These are phyloP conservation scores for Penicillium sp. DNA, from an alignment of 2,329 filamentous ascomycete genomes.

Conservation along the genomic window DNA sequence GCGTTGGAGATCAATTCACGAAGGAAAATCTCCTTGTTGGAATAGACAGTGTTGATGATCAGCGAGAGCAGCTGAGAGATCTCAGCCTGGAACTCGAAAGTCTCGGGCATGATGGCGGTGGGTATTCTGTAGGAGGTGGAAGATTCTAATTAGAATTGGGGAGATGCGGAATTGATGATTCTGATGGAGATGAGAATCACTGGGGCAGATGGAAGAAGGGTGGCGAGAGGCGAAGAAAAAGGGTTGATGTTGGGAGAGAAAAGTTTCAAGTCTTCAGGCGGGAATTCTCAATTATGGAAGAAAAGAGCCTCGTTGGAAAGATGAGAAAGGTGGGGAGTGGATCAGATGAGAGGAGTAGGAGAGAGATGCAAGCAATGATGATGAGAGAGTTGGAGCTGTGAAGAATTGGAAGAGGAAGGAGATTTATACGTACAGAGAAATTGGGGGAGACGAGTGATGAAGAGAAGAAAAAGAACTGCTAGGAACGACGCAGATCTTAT, in stretches of 20 bases:
- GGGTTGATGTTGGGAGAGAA: background rate
- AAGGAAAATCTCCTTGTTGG: slow-evolving; percentile 99
- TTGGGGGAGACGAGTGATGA: slow-evolving; percentile 3
- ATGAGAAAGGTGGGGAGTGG: slow-evolving; percentile 13
- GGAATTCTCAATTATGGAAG: background rate
- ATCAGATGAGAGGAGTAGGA: background rate
- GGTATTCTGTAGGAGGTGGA: slow-evolving; percentile 13
- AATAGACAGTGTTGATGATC: slow-evolving; percentile 99
- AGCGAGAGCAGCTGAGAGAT: slow-evolving; percentile 99
- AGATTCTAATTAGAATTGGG: slow-evolving; percentile 8
- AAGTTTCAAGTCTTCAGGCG: background rate
- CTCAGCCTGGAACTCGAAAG: slow-evolving; percentile 99
- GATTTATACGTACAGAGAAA: slow-evolving; percentile 12
- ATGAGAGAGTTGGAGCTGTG: background rate
- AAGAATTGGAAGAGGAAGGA: slow-evolving; percentile 1
- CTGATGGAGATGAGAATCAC: slow-evolving; percentile 1
- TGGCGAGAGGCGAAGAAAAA: slow-evolving; percentile 14
- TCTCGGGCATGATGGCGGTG: slow-evolving; percentile 77
- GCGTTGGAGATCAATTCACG: slow-evolving; percentile 98
- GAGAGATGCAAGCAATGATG: slow-evolving; percentile 6
- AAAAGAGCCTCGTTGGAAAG: background rate
- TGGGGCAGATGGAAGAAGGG: slow-evolving; percentile 18
- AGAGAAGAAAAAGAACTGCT: slow-evolving; percentile 28
- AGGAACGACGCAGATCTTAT: slow-evolving; percentile 19
- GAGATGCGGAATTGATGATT: slow-evolving; percentile 2